These are phyloP conservation scores for Yamadazyma takamatsuzukensis DNA, from an alignment of 805 yeast genomes.

Conservation along the genomic window DNA sequence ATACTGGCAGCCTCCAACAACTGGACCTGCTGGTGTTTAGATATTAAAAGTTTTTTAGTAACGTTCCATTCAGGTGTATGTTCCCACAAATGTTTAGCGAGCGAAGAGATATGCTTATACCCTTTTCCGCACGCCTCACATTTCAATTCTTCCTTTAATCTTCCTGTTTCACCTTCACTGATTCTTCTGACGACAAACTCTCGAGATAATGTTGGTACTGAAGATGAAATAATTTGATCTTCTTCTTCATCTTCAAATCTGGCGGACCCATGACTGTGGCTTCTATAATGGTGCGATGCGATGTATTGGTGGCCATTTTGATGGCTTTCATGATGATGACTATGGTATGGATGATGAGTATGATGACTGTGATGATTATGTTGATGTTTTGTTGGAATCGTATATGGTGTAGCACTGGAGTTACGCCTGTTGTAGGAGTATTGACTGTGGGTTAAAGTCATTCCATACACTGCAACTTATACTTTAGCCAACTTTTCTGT, in stretches of 20 bases:
- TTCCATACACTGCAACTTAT: slow-evolving; percentile 1
- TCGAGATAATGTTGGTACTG: slow-evolving; percentile 48
- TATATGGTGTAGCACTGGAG: slow-evolving; percentile 25
- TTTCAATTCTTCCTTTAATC: slow-evolving; percentile 77
- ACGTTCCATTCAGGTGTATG: slow-evolving; percentile 94
- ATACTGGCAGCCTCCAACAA: slow-evolving; percentile 75
- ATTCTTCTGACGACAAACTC: slow-evolving; percentile 80
- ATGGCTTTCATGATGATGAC: slow-evolving; percentile 9
- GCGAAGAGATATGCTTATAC: slow-evolving; percentile 81
- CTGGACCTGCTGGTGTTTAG: slow-evolving; percentile 89
- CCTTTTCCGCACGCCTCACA: slow-evolving; percentile 94
- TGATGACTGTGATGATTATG: slow-evolving; percentile 10
- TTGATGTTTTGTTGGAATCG: slow-evolving; percentile 24
- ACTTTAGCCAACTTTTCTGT: too few species aligned
- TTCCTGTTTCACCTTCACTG: slow-evolving; percentile 81
- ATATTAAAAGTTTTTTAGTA: slow-evolving; percentile 73
- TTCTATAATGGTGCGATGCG: slow-evolving; percentile 7
- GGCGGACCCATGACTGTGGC: slow-evolving; percentile 5
- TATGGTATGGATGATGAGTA: slow-evolving; percentile 1
- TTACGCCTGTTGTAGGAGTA: slow-evolving; percentile 28
- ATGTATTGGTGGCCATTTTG: slow-evolving; percentile 6
- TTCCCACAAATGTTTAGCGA: slow-evolving; percentile 89
- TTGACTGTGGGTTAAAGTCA: slow-evolving; percentile 16
- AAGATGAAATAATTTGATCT: slow-evolving; percentile 15
- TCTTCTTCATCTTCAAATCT: slow-evolving; percentile 8